Percentiles rank a stretch among this genome's conserved stretches.
Conservation (phyloP, 2,329 filamentous ascomycete genomes). For the Cercospora sp. region DNA sequence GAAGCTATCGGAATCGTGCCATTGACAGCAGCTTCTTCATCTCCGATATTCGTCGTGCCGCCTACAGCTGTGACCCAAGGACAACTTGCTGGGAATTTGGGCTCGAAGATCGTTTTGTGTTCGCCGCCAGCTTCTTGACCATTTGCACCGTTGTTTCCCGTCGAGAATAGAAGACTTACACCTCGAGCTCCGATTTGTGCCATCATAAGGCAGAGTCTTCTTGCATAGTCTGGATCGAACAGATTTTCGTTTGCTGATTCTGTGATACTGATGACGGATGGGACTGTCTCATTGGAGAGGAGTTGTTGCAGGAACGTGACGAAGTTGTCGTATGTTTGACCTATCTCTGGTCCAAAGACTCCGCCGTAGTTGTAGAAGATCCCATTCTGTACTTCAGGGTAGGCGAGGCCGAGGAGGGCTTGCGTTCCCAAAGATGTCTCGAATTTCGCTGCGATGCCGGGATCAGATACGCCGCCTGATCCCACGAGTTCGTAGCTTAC, state of each 20-base stretch:
- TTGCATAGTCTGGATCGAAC: conserved; percentile 52
- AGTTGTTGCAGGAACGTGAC: conserved; percentile 31
- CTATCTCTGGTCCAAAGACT: conserved; percentile 29
- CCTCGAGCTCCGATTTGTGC: conserved; percentile 66
- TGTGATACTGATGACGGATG: conserved; percentile 30
- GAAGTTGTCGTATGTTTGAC: conserved; percentile 30
- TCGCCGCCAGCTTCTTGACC: conserved; percentile 37
- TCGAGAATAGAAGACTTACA: conserved; percentile 61
- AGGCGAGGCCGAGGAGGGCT: conserved; percentile 27
- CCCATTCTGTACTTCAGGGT: conserved; percentile 23
- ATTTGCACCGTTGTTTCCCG: conserved; percentile 58
- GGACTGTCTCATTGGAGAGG: conserved; percentile 29
- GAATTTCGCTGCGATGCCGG: conserved; percentile 28
- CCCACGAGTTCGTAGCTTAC: conserved; percentile 26
- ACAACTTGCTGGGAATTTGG: conserved; percentile 51
- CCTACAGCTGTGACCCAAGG: conserved; percentile 51
- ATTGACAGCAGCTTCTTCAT: conserved; percentile 31
- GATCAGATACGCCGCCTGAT: conserved; percentile 22
- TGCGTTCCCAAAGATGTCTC: conserved; percentile 31
- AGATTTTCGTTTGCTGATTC: conserved; percentile 28
- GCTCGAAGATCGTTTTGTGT: conserved; percentile 47
- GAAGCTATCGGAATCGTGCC: conserved; percentile 21
- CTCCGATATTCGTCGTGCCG: conserved; percentile 33
- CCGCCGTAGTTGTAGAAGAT: conserved; percentile 33
- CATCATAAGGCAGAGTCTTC: conserved; percentile 63